phyloP scores from a whole-genome alignment of 164 flowering plant species.

The Tetrastigma voinierianum region DNA sequence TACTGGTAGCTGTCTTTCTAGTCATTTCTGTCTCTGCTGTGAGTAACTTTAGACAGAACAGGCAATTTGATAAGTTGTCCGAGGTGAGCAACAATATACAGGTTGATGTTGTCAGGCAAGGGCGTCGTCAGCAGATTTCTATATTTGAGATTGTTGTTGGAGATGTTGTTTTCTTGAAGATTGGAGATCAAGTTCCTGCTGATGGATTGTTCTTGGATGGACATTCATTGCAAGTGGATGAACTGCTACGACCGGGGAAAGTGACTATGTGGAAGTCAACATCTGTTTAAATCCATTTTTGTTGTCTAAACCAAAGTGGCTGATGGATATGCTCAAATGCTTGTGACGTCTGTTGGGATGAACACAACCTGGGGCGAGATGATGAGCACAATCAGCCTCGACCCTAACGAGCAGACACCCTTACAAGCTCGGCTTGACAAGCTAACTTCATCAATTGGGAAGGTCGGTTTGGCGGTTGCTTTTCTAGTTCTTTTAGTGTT shows the following conservation, averaged over 20 bases:
- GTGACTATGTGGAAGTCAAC: slow-evolving; percentile 31
- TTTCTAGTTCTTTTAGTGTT: slow-evolving; percentile 34
- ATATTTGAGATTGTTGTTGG: slow-evolving; percentile 45
- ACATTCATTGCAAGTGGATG: slow-evolving; percentile 38
- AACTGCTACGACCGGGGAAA: slow-evolving; percentile 44
- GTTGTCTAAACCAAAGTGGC: slow-evolving; percentile 29
- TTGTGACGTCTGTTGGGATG: slow-evolving; percentile 51
- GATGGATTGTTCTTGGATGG: slow-evolving; percentile 43
- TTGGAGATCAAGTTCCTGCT: slow-evolving; percentile 53
- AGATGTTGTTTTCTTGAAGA: slow-evolving; percentile 40
- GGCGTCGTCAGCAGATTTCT: slow-evolving; percentile 28
- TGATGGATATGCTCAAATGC: slow-evolving; percentile 50
- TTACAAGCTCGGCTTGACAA: slow-evolving; percentile 55
- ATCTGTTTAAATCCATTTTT: slow-evolving; percentile 19
- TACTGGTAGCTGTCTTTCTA: slow-evolving; percentile 41
- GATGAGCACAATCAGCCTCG: slow-evolving; percentile 55
- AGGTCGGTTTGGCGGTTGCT: slow-evolving; percentile 52
- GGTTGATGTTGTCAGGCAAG: slow-evolving; percentile 31
- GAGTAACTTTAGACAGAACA: slow-evolving; percentile 35
- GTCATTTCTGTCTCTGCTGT: slow-evolving; percentile 38
- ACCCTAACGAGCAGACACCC: slow-evolving; percentile 50
- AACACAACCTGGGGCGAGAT: slow-evolving; percentile 44
- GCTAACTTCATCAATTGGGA: slow-evolving; percentile 54
- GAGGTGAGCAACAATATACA: slow-evolving; percentile 32
- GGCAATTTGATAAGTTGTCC: slow-evolving; percentile 43